Evolutionary conservation across 2,329 filamentous ascomycete genomes (phyloP), one percentile per base, ranked within the genome.

Genomic region (Metarhizium brunneum): DNA sequence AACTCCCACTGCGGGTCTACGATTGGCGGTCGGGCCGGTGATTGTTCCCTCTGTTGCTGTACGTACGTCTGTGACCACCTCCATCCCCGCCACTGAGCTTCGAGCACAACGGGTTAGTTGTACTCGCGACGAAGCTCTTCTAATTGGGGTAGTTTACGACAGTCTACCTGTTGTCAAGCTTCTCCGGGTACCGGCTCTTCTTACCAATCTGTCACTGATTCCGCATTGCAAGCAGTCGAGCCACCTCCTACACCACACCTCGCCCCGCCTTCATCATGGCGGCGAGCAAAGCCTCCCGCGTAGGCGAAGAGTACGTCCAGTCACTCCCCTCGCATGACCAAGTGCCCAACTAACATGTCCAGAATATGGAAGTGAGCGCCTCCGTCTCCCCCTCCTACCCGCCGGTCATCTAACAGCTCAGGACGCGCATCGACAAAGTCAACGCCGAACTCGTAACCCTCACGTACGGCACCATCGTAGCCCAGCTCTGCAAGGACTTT

Each of bases 401-500:
- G 40, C 25, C 42, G 2, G 8, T 4, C 18, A 64, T 58, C 66
- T 73, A 62, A 73, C 53, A 38, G 25, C 16, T 49, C 70, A 97
- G 92, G 76, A 95, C 90, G 58, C 87, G 91, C 66, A 87, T 96
- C 67, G 92, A 97, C 74, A 97, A 97, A 74, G 91, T 97, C 76
- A 96, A 96, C 73, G 90, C 94, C 61, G 94, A 99, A 76, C 82
- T 99, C 58, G 92, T 99, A 53, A 96, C 92, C 49, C 82, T 99
- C 65, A 99, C 94, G 36, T 99, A 99, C 71, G 94, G 94, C 67
- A 97, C 94, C 29, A 95, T 99, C 60, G 94, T 99, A 56, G 89
- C 91, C 56, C 92, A 97, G 71, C 79, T 99, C 62, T 97, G 92
- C 77, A 92, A 92, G 71, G 94, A 99, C 76, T 96, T 92, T 69